Conservation (phyloP, 257 asterid genomes). For the Ilex asprella region DNA sequence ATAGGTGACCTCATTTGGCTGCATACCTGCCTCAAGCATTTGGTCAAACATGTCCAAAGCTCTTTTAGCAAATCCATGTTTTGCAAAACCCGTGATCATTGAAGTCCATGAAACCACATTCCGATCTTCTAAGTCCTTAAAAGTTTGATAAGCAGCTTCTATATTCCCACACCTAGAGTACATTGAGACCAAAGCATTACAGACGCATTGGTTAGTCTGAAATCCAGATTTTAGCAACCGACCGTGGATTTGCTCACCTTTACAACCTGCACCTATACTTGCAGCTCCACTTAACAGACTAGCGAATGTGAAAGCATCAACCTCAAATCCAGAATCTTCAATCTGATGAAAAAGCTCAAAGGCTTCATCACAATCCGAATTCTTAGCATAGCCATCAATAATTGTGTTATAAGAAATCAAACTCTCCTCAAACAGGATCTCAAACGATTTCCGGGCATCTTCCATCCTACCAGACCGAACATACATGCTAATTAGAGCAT, state of each 20-base stretch:
- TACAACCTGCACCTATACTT: conserved; percentile 79
- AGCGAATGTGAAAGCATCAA: conserved; percentile 82
- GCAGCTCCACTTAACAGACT: conserved; percentile 96
- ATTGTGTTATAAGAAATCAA: conserved; percentile 65
- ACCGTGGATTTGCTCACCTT: conserved; percentile 86
- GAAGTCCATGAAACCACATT: conserved; percentile 87
- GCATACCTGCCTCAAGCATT: conserved; percentile 52
- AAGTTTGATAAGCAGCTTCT: conserved; percentile 65
- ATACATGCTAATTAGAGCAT: conserved; percentile 78
- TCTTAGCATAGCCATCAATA: conserved; percentile 55
- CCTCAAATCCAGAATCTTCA: conserved; percentile 31
- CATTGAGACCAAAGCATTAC: conserved; percentile 85
- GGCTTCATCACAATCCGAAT: conserved; percentile 39
- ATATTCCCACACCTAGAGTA: conserved; percentile 83
- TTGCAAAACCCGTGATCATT: conserved; percentile 81
- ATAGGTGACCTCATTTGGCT: conserved; percentile 88
- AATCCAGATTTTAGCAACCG: conserved; percentile 67
- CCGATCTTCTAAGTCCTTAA: conserved; percentile 40
- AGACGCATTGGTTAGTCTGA: conserved; percentile 40
- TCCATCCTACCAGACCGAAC: conserved; percentile 65
- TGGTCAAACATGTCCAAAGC: conserved; percentile 51
- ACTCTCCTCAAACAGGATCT: conserved; percentile 69
- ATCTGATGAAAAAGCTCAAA: conserved; percentile 47
- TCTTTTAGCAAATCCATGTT: conserved; percentile 63
- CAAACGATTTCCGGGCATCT: conserved; percentile 76